Evolutionary conservation across 1,284 basidiomycete species (phyloP), one percentile per base, ranked within the genome.

Genomic region (Anthracocystis walkeri): DNA sequence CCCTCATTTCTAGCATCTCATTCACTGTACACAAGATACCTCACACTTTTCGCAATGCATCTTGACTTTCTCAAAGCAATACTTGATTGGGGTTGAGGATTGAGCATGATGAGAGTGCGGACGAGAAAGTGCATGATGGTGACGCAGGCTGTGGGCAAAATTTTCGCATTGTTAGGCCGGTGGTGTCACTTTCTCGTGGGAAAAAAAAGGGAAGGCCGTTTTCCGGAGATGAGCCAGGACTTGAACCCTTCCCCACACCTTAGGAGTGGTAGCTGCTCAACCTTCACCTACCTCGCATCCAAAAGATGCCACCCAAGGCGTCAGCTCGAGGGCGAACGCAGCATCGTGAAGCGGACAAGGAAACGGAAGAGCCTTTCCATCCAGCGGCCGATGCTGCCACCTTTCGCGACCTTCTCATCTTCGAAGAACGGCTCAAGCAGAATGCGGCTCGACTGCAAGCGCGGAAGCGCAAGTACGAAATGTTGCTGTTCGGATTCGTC

Each of bases 341-440:
- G 35, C 68, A 71, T 6, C 61, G 67, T 25, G 58, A 64, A 7
- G 53, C 62, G 51, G 59, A 72, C 16, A 62, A 69, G 35, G 60
- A 62, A 16, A 16, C 27, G 12, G 64, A 67, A 2, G 64, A 64
- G 33, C 66, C 77, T 1, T 79, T 74, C 57, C 46, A 58, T 21
- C 92, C 92, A 0, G 86, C 90, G 12, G 89, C 90, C 70, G 92
- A 93, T 84, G 88, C 88, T 52, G 88, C 90, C 18, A 95, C 93
- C 0, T 94, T 93, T 85, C 89, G 92, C 50, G 96, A 99, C 85
- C 87, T 99, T 29, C 89, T 98, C 41, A 88, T 95, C 55, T 98
- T 99, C 75, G 96, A 99, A 87, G 95, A 99, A 86, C 89, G 97
- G 18, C 90, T 99, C 59, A 98, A 98, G 87, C 92, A 92, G 55